Percentiles rank a stretch among this genome's conserved stretches.
phyloP scores from a whole-genome alignment of 2,329 filamentous ascomycete genomes.

The Arachnomyces sp. region DNA sequence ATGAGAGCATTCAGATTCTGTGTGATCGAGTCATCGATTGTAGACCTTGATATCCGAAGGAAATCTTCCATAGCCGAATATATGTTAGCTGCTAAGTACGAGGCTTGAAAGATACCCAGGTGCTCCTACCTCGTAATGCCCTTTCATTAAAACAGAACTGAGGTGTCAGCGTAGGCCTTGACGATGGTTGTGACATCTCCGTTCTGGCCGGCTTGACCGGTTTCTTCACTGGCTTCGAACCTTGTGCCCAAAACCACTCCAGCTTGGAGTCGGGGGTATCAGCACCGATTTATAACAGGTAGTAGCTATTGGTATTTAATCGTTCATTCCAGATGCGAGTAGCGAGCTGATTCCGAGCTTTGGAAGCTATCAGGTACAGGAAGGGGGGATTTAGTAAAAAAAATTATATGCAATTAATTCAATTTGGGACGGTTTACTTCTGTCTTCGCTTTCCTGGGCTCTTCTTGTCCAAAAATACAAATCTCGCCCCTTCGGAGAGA shows the following conservation, averaged over 20 bases:
- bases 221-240: constrained; percentile 18
- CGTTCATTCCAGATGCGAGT: too few relatives aligned
- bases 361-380: too few relatives aligned
- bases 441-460: too few relatives aligned
- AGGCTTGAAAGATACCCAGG: background rate
- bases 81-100: constrained; percentile 11
- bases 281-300: background rate
- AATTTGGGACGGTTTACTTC: too few relatives aligned
- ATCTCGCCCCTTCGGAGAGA: too few relatives aligned
- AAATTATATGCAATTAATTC: too few relatives aligned
- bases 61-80: constrained; percentile 62
- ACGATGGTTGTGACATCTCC: constrained; percentile 35
- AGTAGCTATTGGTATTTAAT: too few relatives aligned
- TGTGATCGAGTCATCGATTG: constrained; percentile 86
- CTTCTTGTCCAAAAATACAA: too few relatives aligned
- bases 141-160: constrained; percentile 72
- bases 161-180: constrained; percentile 54
- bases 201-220: constrained; percentile 14
- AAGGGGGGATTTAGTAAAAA: too few relatives aligned
- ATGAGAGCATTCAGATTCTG: constrained; percentile 87
- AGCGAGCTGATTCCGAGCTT: too few relatives aligned
- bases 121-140: constrained; percentile 55
- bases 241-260: constrained; percentile 34
- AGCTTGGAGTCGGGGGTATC: constrained; percentile 22
- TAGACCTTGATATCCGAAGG: constrained; percentile 71